phyloP scores from a whole-genome alignment of 2,329 filamentous ascomycete genomes.

The Claviceps pazoutovae region DNA sequence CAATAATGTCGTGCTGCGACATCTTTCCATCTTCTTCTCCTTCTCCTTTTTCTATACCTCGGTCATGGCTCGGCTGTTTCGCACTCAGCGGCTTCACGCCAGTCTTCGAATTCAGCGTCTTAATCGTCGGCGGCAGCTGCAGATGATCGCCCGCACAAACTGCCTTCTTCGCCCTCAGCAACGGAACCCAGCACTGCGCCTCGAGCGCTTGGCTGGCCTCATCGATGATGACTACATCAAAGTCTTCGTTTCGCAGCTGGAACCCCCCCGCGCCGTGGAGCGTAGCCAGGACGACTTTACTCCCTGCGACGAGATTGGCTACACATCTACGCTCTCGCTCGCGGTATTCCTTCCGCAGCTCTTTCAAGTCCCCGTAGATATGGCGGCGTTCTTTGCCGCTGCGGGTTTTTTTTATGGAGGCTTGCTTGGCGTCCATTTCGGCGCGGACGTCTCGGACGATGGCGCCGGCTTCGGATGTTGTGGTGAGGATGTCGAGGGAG shows the following conservation, averaged over 20 bases:
- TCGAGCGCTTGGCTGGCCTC: slow-evolving; percentile 93
- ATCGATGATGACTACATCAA: slow-evolving; percentile 91
- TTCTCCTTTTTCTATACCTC: slow-evolving; percentile 11
- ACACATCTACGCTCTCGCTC: slow-evolving; percentile 75
- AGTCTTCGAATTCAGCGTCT: slow-evolving; percentile 49
- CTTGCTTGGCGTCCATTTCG: slow-evolving; percentile 88
- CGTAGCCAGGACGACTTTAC: slow-evolving; percentile 82
- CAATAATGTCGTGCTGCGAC: slow-evolving; percentile 16
- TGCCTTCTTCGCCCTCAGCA: slow-evolving; percentile 68
- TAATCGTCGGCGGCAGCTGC: slow-evolving; percentile 89
- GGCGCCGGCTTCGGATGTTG: slow-evolving; percentile 75
- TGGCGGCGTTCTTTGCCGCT: slow-evolving; percentile 64
- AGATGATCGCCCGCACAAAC: slow-evolving; percentile 90
- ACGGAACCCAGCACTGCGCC: slow-evolving; percentile 90
- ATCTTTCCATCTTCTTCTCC: slow-evolving; percentile 16
- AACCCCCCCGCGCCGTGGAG: slow-evolving; percentile 82
- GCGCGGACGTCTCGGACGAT: slow-evolving; percentile 82
- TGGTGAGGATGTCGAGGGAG: slow-evolving; percentile 80
- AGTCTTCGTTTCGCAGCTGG: slow-evolving; percentile 64
- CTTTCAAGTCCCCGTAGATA: slow-evolving; percentile 75
- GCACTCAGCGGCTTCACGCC: slow-evolving; percentile 18
- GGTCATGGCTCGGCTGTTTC: too few relatives aligned
- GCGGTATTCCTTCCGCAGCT: slow-evolving; percentile 76
- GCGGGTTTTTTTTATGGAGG: slow-evolving; percentile 74
- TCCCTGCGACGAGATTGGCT: slow-evolving; percentile 55